Conservation (phyloP, 768 basidiomycete genomes). For the Mycena vitilis region DNA sequence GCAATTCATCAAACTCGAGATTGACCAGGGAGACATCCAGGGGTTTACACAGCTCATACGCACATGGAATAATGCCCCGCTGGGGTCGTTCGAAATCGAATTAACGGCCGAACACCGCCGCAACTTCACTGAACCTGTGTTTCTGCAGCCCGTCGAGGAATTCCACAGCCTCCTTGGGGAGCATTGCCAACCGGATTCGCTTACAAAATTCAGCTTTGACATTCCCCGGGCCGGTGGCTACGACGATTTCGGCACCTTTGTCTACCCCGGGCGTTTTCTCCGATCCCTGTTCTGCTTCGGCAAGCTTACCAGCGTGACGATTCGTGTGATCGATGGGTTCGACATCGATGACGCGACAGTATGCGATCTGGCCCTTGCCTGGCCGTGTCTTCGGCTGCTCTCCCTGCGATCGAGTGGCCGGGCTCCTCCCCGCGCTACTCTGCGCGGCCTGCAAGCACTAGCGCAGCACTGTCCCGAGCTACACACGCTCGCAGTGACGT, state of each 20-base stretch:
- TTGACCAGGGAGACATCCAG: neutral
- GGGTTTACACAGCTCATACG: neutral
- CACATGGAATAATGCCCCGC: neutral
- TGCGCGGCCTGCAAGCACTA: neutral
- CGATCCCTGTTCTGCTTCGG: neutral
- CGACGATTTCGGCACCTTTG: neutral
- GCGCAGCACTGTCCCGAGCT: neutral
- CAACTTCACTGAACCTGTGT: neutral
- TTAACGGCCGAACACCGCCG: neutral
- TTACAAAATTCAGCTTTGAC: neutral
- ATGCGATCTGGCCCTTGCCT: slow-evolving; percentile 2
- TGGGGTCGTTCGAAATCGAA: neutral
- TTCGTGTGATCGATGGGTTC: neutral
- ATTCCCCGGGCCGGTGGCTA: too few relatives aligned
- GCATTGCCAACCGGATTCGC: neutral
- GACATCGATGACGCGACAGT: neutral
- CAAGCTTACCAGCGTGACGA: neutral
- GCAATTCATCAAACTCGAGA: neutral
- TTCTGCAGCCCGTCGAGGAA: neutral
- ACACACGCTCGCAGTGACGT: neutral
- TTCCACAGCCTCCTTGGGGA: neutral
- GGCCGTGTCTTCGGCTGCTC: neutral
- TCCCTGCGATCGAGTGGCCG: too few relatives aligned
- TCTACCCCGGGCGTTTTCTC: neutral
- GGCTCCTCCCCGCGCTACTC: neutral